Percentiles rank a stretch among this genome's conserved stretches.
Conservation (phyloP, 1,139 yeast species). For the Lodderomyces margitis region DNA sequence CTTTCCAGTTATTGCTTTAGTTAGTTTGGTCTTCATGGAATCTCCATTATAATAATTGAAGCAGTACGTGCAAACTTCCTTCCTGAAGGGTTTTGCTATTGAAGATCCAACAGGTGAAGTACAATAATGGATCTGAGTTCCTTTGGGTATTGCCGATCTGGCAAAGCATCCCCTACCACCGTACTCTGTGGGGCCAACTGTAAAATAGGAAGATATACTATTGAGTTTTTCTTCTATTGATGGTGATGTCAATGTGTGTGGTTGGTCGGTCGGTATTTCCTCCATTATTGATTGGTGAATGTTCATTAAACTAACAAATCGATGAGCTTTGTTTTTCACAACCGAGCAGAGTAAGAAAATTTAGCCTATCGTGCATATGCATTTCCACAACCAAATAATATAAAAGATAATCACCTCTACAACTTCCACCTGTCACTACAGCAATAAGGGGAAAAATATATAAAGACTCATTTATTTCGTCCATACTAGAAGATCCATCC, state of each 20-base stretch:
- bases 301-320: not conserved
- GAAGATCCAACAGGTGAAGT: conserved; percentile 46
- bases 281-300: not conserved
- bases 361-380: not conserved
- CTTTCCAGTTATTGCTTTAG: conserved; percentile 51
- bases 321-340: not conserved
- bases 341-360: not conserved
- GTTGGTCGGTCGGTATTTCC: not conserved
- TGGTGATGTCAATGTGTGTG: too few relatives aligned
- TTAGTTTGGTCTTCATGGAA: conserved; percentile 39
- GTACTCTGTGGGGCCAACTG: conserved; percentile 41
- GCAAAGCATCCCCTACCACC: conserved; percentile 74
- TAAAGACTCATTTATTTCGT: too few relatives aligned
- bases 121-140: conserved; percentile 41
- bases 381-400: too few relatives aligned
- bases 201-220: conserved; percentile 30
- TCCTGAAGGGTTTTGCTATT: conserved; percentile 54
- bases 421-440: too few relatives aligned
- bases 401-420: too few relatives aligned
- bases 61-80: conserved; percentile 64
- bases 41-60: conserved; percentile 51
- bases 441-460: too few relatives aligned
- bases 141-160: conserved; percentile 32
- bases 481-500: conserved; percentile 29
- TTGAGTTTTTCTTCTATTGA: conserved; percentile 8